Conservation (phyloP, 768 basidiomycete genomes). For the Cystobasidium onofrii region DNA sequence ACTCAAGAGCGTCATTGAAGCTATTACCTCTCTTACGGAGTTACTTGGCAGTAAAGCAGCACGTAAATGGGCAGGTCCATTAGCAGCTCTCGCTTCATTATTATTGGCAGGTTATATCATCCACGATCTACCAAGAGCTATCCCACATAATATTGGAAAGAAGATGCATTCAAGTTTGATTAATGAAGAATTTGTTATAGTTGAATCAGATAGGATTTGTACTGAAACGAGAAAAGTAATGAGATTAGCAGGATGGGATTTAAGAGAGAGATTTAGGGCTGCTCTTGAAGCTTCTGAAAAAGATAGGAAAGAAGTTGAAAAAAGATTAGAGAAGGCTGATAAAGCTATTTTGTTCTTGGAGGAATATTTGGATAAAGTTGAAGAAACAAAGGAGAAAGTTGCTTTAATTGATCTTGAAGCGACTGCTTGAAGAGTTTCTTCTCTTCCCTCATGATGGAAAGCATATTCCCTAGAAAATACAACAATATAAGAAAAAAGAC, state of each 20-base stretch:
- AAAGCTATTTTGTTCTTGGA: conserved; percentile 68
- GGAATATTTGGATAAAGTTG: conserved; percentile 35
- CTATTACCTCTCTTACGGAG: conserved; percentile 64
- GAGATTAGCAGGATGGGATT: conserved; percentile 79
- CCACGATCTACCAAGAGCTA: conserved; percentile 73
- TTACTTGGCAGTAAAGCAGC: conserved; percentile 63
- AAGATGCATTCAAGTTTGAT: conserved; percentile 52
- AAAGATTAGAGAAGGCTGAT: conserved; percentile 58
- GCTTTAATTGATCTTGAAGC: conserved; percentile 12
- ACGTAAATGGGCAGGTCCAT: conserved; percentile 78
- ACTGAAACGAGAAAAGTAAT: conserved; percentile 89
- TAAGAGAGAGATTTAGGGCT: conserved; percentile 67
- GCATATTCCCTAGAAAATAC: too few species aligned
- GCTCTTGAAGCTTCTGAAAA: conserved; percentile 70
- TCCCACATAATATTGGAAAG: conserved; percentile 82
- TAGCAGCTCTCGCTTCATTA: conserved; percentile 57
- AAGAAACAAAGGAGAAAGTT: conserved; percentile 28
- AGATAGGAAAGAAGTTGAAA: conserved; percentile 55
- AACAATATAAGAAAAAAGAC: neutral
- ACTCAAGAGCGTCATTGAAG: conserved; percentile 80
- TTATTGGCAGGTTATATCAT: conserved; percentile 73
- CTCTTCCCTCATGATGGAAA: too few species aligned
- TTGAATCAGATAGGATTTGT: conserved; percentile 61
- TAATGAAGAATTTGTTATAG: conserved; percentile 31
- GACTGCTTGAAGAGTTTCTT: neutral